A percentile compares a stretch with the other conserved stretches of the same genome.
phyloP scores from a whole-genome alignment of 345 rosid genomes.

The Mangifera indica region DNA sequence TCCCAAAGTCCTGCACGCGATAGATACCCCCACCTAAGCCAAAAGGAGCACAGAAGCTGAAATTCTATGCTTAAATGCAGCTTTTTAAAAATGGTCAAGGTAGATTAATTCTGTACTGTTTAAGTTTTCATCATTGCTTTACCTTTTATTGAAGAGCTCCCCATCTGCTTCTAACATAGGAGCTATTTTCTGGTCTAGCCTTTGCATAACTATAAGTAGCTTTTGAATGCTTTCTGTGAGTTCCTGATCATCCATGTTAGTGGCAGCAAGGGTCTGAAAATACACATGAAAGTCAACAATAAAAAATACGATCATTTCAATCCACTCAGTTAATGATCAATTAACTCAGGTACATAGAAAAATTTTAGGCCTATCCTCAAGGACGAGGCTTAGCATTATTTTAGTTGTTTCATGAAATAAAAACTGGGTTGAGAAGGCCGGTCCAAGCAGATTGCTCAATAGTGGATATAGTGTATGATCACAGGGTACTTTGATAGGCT shows the following conservation, averaged over 20 bases:
- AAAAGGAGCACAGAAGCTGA: constrained; percentile 13
- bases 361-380: neutral
- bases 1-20: constrained; percentile 96
- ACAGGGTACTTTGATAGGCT: too few relatives aligned
- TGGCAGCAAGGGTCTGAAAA: constrained; percentile 83
- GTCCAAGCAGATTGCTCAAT: too few relatives aligned
- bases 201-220: constrained; percentile 92
- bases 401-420: too few relatives aligned
- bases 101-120: neutral
- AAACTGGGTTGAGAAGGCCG: too few relatives aligned
- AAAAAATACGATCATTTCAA: neutral
- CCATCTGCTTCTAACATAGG: constrained; percentile 88
- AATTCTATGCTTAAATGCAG: neutral
- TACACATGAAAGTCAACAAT: constrained; percentile 11
- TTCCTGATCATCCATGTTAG: constrained; percentile 80
- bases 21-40: constrained; percentile 87
- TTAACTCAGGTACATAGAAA: neutral
- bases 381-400: neutral
- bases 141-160: constrained; percentile 87
- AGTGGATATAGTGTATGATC: too few relatives aligned
- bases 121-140: constrained; percentile 8
- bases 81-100: neutral
- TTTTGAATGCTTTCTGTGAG: constrained; percentile 90
- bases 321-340: too few relatives aligned
- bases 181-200: constrained; percentile 82